These are phyloP conservation scores for Gamsiella multidivaricata DNA, from an alignment of 192 early-diverging fungal genomes.

Conservation along the genomic window DNA sequence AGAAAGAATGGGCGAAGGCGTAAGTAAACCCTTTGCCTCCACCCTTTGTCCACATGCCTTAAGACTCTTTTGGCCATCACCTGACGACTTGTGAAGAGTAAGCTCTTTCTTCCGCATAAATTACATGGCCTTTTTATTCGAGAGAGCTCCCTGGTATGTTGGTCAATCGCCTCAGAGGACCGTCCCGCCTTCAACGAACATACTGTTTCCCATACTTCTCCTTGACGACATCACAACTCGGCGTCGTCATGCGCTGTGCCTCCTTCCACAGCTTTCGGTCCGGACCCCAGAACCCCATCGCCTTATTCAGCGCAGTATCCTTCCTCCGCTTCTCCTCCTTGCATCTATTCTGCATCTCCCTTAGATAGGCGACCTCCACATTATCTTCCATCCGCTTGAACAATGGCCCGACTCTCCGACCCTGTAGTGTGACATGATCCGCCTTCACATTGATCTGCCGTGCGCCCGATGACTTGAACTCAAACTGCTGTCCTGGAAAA, in stretches of 20 bases:
- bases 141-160: too few species aligned
- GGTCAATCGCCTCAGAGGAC: not conserved
- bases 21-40: too few species aligned
- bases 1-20: too few species aligned
- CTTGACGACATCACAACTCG: conserved; percentile 79
- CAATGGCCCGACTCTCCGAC: conserved; percentile 23
- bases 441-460: conserved; percentile 25
- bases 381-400: conserved; percentile 55
- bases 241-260: conserved; percentile 71
- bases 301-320: conserved; percentile 63
- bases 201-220: conserved; percentile 40
- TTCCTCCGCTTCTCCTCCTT: conserved; percentile 71
- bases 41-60: not conserved
- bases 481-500: conserved; percentile 58
- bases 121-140: not conserved
- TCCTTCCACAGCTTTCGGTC: conserved; percentile 72
- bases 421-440: conserved; percentile 30
- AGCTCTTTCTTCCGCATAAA: too few species aligned
- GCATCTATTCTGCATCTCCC: conserved; percentile 73
- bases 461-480: conserved; percentile 21
- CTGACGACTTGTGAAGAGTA: too few species aligned
- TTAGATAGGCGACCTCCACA: conserved; percentile 77
- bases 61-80: not conserved
- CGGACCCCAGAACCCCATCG: conserved; percentile 70
- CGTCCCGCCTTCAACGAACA: not conserved